Evolutionary conservation across 2,329 filamentous ascomycete species (phyloP), one percentile per base, ranked within the genome.

Genomic region (Xylogone sp.): DNA sequence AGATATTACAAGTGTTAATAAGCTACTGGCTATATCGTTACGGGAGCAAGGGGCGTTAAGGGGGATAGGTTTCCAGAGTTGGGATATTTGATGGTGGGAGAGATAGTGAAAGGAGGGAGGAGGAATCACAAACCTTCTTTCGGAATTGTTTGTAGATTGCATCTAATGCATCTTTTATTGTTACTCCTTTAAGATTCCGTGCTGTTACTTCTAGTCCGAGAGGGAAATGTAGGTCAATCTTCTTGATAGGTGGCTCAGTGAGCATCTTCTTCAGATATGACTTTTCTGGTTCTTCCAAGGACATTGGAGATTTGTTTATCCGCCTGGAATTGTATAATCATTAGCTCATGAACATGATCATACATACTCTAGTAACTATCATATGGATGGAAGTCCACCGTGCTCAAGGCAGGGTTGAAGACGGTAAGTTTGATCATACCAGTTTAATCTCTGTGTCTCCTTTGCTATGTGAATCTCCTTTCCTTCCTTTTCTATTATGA

Each of bases 141-240:
- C 95, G 96, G 79, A 90, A 96, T 62, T 88, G 83, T 79, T 96
- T 97, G 80, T 96, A 79, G 73, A 97, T 97, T 65, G 90, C 93
- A 70, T 97, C 92, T 70, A 96, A 69, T 53, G 91, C 91, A 72
- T 97, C 93, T 78, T 97, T 97, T 79, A 97, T 93, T 52, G 93
- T 97, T 61, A 97, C 91, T 51, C 93, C 93, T 72, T 92, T 93
- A 63, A 92, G 76, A 74, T 97, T 97, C 66, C 93, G 83, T 67
- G 91, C 93, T 27, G 87, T 89, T 60, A 97, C 88, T 66, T 93
- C 86, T 51, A 94, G 81, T 48, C 93, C 93, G 49, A 95, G 77
- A 16, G 90, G 89, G 79, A 96, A 96, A 73, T 91, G 84, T 45
- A 97, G 79, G 72, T 96, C 91, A 72, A 97, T 93, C 77, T 90